Evolutionary conservation across 208 protist species (phyloP).

Genomic region (Acanthamoeba quina): DNA sequence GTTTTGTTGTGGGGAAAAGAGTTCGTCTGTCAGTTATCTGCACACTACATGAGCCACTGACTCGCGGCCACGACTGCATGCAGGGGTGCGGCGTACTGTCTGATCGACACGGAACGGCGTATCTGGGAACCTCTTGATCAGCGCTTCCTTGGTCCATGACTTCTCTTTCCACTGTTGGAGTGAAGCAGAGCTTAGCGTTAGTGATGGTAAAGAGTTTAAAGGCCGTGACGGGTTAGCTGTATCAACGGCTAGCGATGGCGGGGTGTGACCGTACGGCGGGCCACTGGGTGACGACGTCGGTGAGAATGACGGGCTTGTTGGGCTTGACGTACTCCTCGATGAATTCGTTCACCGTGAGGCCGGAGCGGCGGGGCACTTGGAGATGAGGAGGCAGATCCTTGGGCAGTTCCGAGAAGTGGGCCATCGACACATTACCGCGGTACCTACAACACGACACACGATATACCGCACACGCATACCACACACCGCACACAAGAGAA

Average conservation of each 20-base stretch:
- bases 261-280: slow-evolving; percentile 12
- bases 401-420: slow-evolving; percentile 59
- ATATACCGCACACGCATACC: no score
- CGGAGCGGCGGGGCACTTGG: slow-evolving; percentile 9
- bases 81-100: not conserved
- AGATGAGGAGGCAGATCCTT: slow-evolving; percentile 46
- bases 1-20: not conserved
- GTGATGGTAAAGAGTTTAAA: not conserved
- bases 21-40: no score
- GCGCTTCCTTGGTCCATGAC: slow-evolving; percentile 53
- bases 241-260: not conserved
- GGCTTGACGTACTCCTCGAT: slow-evolving; percentile 48
- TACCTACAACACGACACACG: slow-evolving; percentile 28
- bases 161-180: slow-evolving; percentile 49
- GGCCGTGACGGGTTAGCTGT: no score
- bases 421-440: slow-evolving; percentile 54
- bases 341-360: slow-evolving; percentile 51
- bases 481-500: no score
- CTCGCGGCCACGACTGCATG: not conserved
- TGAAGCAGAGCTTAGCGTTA: no score
- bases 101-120: slow-evolving; percentile 65
- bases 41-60: not conserved
- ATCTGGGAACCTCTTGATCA: slow-evolving; percentile 14
- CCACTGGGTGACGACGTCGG: slow-evolving; percentile 66
- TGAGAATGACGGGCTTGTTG: slow-evolving; percentile 71